Percentiles rank a stretch among this genome's conserved stretches.
These are phyloP conservation scores for Alternaria sp. DNA, from an alignment of 2,329 filamentous ascomycete genomes.

Conservation along the genomic window DNA sequence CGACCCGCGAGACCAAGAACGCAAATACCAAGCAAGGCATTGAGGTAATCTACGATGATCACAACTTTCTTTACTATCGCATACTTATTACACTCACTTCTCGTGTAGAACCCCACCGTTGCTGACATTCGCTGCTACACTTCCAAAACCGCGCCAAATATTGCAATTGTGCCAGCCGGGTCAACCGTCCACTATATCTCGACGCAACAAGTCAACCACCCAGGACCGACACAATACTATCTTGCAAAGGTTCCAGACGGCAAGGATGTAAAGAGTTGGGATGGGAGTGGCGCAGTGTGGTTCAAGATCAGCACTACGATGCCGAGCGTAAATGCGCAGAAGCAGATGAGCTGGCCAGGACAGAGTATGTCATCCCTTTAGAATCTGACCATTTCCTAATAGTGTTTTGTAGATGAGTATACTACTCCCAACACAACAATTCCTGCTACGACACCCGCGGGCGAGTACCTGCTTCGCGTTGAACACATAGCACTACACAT, in stretches of 20 bases:
- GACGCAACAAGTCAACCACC: conserved; percentile 44
- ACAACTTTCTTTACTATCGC: no score
- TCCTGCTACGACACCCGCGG: conserved; percentile 45
- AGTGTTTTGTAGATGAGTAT: conserved; percentile 24
- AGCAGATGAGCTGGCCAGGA: conserved; percentile 43
- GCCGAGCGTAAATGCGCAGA: conserved; percentile 35
- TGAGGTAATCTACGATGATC: conserved; percentile 16
- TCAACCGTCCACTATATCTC: conserved; percentile 40
- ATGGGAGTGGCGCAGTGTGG: conserved; percentile 39
- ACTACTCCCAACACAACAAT: conserved; percentile 47
- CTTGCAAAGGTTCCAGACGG: conserved; percentile 39
- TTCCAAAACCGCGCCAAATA: conserved; percentile 19
- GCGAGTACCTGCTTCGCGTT: conserved; percentile 52
- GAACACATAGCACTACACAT: conserved; percentile 52
- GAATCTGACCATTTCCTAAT: conserved; percentile 14
- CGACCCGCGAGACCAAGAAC: conserved; percentile 31
- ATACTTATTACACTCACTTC: no score
- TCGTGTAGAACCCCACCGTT: no score
- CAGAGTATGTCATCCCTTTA: conserved; percentile 31
- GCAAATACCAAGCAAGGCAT: conserved; percentile 41
- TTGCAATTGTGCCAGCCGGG: conserved; percentile 35
- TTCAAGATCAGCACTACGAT: conserved; percentile 39
- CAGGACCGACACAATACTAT: conserved; percentile 42
- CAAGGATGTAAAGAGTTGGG: conserved; percentile 34
- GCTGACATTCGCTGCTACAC: no score